A percentile compares a stretch with the other conserved stretches of the same genome.
These are phyloP conservation scores for Colletotrichum kahawae DNA, from an alignment of 2,329 filamentous ascomycete genomes.

Conservation along the genomic window DNA sequence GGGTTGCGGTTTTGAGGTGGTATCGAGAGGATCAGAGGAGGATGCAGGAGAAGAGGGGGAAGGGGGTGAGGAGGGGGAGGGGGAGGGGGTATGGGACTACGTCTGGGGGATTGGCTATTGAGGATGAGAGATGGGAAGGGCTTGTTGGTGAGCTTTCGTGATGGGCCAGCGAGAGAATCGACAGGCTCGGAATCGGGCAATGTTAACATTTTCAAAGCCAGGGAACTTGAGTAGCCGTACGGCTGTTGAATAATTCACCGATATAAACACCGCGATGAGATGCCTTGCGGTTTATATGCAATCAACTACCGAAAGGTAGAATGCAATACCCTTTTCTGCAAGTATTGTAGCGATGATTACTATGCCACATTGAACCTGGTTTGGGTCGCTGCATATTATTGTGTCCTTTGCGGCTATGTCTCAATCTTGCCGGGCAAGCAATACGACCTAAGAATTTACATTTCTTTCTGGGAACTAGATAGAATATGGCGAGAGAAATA, in stretches of 20 bases:
- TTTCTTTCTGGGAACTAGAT: too few relatives aligned
- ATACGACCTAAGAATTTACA: too few relatives aligned
- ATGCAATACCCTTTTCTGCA: too few relatives aligned
- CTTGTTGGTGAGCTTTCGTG: background rate
- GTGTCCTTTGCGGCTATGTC: too few relatives aligned
- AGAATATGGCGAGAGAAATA: too few relatives aligned
- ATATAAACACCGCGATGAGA: background rate
- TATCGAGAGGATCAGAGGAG: background rate
- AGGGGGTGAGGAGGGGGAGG: background rate
- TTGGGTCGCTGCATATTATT: too few relatives aligned
- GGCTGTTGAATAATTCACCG: background rate
- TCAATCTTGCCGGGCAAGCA: too few relatives aligned
- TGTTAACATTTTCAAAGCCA: too few relatives aligned
- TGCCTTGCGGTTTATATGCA: too few relatives aligned
- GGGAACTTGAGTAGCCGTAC: background rate
- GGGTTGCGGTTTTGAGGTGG: slow-evolving; percentile 4
- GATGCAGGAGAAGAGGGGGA: background rate
- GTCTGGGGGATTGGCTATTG: background rate
- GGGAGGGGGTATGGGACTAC: slow-evolving; percentile 15
- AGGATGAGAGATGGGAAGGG: slow-evolving; percentile 1
- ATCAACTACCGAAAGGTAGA: too few relatives aligned
- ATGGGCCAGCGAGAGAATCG: background rate
- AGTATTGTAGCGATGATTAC: too few relatives aligned
- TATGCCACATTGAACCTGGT: too few relatives aligned
- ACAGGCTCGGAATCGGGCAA: background rate